Evolutionary conservation across 768 basidiomycete species (phyloP), one percentile per base, ranked within the genome.

Genomic region (Cyathus striatus): DNA sequence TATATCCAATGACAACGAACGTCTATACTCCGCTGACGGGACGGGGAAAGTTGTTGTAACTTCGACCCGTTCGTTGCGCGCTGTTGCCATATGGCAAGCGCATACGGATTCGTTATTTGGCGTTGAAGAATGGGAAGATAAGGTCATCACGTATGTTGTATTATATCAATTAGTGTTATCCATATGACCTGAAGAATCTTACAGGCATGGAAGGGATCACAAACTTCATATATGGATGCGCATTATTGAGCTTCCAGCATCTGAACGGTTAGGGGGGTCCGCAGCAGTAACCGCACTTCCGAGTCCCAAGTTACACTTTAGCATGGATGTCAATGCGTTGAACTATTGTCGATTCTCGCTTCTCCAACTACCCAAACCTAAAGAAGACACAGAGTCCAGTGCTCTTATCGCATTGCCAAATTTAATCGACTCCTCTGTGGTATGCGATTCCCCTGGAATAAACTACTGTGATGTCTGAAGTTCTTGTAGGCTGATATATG

Each of bases 281-380:
- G 86, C 83, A 2, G 68, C 75, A 0, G 52, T 75, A 27, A 65
- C 75, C 1, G 72, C 68, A 22, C 59, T 76, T 5, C 67, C 74
- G 1, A 61, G 62, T 0, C 86, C 87, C 3, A 46, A 56, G 5
- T 59, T 88, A 3, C 57, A 64, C 9, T 85, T 83, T 52, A 85
- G 86, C 0, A 64, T 98, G 59, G 88, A 92, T 54, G 83, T 94
- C 46, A 99, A 99, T 57, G 83, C 95, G 2, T 72, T 98, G 43
- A 96, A 95, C 56, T 97, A 86, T 59, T 98, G 95, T 62, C 80
- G 86, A 2, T 93, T 96, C 62, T 86, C 89, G 5, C 66, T 97
- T 2, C 57, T 86, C 23, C 52, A 27, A 23, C 41, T 47, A 26
- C 18, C 34, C 33, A 17, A 41, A 22, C 22, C 17, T 13, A 17